A percentile compares a stretch with the other conserved stretches of the same genome.
Conservation (phyloP, 1,139 yeast species). For the Sugiyamaella paludigena region DNA sequence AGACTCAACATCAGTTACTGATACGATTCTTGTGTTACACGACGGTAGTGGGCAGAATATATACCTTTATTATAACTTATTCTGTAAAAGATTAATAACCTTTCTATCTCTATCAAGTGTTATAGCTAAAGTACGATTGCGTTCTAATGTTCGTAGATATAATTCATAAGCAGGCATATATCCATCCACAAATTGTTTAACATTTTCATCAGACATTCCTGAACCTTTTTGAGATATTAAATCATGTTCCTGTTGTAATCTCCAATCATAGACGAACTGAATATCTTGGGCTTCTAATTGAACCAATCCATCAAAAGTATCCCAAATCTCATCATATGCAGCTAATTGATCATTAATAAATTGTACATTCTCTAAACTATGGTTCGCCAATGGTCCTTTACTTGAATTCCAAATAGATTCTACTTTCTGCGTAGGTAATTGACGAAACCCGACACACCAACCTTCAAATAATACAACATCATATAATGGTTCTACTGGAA, state of each 20-base stretch:
- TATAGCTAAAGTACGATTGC: conserved; percentile 4
- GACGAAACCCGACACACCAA: conserved; percentile 82
- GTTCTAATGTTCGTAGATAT: conserved; percentile 38
- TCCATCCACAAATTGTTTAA: conserved; percentile 64
- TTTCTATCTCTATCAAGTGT: conserved; percentile 10
- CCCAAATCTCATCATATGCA: conserved; percentile 58
- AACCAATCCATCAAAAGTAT: conserved; percentile 57
- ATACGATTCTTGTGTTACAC: background rate
- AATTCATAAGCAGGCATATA: conserved; percentile 84
- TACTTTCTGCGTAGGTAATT: conserved; percentile 42
- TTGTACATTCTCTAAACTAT: conserved; percentile 36
- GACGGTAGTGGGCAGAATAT: background rate
- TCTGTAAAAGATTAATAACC: conserved; percentile 11
- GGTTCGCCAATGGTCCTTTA: conserved; percentile 21
- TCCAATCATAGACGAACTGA: conserved; percentile 71
- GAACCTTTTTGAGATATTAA: conserved; percentile 52
- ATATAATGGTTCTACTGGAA: conserved; percentile 37
- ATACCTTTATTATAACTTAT: conserved; percentile 4
- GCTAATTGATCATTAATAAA: conserved; percentile 51
- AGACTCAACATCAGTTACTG: too few species aligned
- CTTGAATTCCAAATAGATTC: conserved; percentile 16
- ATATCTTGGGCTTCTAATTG: conserved; percentile 58
- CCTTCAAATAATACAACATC: conserved; percentile 84
- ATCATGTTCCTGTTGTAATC: conserved; percentile 78
- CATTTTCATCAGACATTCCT: conserved; percentile 81